Conservation (phyloP, 805 yeast species). For the Metschnikowia amazonensis region DNA sequence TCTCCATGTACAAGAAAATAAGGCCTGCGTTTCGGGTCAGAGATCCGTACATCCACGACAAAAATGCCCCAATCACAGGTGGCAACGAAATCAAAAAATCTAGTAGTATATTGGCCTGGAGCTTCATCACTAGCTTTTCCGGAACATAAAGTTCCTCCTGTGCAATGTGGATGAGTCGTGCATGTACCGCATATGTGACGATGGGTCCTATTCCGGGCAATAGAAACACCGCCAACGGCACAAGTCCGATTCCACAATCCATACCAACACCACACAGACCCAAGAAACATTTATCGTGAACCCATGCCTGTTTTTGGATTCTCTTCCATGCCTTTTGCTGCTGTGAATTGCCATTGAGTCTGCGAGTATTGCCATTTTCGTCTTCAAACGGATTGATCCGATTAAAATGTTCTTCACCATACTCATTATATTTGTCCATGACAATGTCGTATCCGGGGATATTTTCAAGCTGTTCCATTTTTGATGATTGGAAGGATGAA, state of each 20-base stretch:
- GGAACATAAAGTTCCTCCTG: slow-evolving; percentile 57
- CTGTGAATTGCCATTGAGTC: slow-evolving; percentile 48
- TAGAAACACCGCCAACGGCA: slow-evolving; percentile 60
- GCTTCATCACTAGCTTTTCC: slow-evolving; percentile 52
- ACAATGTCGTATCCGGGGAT: slow-evolving; percentile 60
- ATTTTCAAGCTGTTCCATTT: slow-evolving; percentile 17
- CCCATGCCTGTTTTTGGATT: slow-evolving; percentile 79
- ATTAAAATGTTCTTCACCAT: slow-evolving; percentile 61
- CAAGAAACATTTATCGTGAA: slow-evolving; percentile 76
- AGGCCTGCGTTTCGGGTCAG: slow-evolving; percentile 87
- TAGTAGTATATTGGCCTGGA: slow-evolving; percentile 71
- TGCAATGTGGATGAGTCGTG: slow-evolving; percentile 60
- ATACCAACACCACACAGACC: slow-evolving; percentile 66
- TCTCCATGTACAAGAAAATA: slow-evolving; percentile 42
- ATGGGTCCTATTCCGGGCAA: slow-evolving; percentile 85
- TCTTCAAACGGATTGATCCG: slow-evolving; percentile 66
- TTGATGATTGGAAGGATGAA: too few relatives aligned
- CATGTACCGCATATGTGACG: slow-evolving; percentile 74
- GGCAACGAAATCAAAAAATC: slow-evolving; percentile 75
- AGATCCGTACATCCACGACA: slow-evolving; percentile 80
- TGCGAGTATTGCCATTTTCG: slow-evolving; percentile 55
- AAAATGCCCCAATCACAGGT: slow-evolving; percentile 74
- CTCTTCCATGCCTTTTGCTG: slow-evolving; percentile 60
- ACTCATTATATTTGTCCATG: slow-evolving; percentile 59
- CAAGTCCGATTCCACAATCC: slow-evolving; percentile 75